Evolutionary conservation across 768 basidiomycete species (phyloP), one percentile per base, ranked within the genome.

Genomic region (Lactarius quietus): DNA sequence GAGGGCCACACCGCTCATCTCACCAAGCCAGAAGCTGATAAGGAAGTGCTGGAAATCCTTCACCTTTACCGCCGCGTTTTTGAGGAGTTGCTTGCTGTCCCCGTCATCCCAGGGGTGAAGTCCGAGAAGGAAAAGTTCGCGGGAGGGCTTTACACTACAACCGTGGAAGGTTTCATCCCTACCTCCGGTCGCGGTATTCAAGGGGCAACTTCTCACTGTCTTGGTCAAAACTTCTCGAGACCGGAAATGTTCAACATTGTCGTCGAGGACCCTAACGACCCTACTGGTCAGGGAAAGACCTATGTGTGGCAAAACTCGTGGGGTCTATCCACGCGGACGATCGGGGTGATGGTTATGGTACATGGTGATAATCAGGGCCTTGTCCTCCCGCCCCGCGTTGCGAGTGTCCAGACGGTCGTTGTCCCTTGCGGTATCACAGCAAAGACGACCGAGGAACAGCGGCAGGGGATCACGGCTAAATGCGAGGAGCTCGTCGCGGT

Each of bases 101-200:
- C 97, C 52, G 95, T 98, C 79, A 90, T 98, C 69, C 92, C 92
- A 6, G 97, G 96, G 65, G 80, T 97, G 76, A 99, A 99, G 76
- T 97, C 95, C 15, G 95, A 97, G 74, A 99, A 99, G 78, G 97
- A 99, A 78, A 98, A 98, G 77, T 99, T 99, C 71, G 96, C 97
- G 5, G 97, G 97, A 33, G 97, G 92, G 0, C 83, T 96, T 72
- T 99, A 98, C 80, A 99, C 97, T 33, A 99, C 97, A 31, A 98
- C 97, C 55, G 83, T 98, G 66, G 97, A 99, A 76, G 97, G 96
- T 29, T 99, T 97, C 82, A 89, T 99, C 72, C 94, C 97, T 10
- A 93, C 95, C 18, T 89, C 96, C 20, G 97, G 97, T 18, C 90
- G 97, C 64, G 97, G 96, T 61, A 98, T 99, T 72, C 97, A 99